Percentiles rank a stretch among this genome's conserved stretches.
phyloP scores from a whole-genome alignment of 768 basidiomycete genomes.

The Termitomyces bulborhizus region DNA sequence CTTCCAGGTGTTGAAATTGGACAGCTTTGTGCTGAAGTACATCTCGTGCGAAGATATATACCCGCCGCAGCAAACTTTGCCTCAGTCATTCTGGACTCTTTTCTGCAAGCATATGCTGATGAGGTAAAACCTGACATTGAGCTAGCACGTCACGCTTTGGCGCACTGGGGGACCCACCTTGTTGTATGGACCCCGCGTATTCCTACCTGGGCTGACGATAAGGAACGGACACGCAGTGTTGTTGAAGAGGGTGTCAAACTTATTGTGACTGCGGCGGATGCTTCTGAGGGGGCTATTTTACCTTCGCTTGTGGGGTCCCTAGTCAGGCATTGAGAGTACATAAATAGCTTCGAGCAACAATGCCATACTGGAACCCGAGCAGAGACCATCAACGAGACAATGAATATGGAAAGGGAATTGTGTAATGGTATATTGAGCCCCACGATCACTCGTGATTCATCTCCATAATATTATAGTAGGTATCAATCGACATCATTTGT shows the following conservation, averaged over 20 bases:
- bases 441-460: neutral
- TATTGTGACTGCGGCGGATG: conserved; percentile 28
- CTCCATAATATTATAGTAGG: neutral
- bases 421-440: too few relatives aligned
- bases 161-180: conserved; percentile 52
- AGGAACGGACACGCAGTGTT: conserved; percentile 39
- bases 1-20: conserved; percentile 53
- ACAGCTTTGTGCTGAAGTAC: conserved; percentile 58
- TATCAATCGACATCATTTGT: neutral
- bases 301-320: conserved; percentile 22
- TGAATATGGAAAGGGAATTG: too few relatives aligned
- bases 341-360: neutral
- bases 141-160: conserved; percentile 28
- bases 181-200: conserved; percentile 43
- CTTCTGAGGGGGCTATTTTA: conserved; percentile 19
- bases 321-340: neutral
- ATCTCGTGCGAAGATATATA: conserved; percentile 42
- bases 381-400: neutral
- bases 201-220: conserved; percentile 39
- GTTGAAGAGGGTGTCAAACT: conserved; percentile 45
- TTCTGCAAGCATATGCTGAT: conserved; percentile 39
- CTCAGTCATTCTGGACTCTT: conserved; percentile 31
- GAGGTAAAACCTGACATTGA: conserved; percentile 19
- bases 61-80: conserved; percentile 31
- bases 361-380: neutral